Evolutionary conservation across 495 filamentous ascomycete species (phyloP), one percentile per base, ranked within the genome.

Genomic region (Bathelium albidoporum): DNA sequence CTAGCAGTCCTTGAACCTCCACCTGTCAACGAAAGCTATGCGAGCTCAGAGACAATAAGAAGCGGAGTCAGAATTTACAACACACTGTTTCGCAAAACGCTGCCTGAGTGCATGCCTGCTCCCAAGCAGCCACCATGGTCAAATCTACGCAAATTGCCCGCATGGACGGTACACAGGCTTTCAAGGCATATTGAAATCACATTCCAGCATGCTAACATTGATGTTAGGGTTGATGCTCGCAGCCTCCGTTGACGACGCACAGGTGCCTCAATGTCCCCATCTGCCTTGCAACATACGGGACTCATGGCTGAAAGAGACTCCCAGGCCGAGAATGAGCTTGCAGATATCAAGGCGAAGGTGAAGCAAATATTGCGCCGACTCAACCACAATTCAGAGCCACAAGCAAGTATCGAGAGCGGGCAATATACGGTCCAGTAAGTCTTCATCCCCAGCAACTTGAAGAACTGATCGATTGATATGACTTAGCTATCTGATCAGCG

Each of bases 181-280:
- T 58, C 11, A 28, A 10, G 26, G n/a, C n/a, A n/a, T n/a, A n/a
- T n/a, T n/a, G n/a, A n/a, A n/a, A n/a, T n/a, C n/a, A n/a, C n/a
- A n/a, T n/a, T n/a, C n/a, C n/a, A n/a, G n/a, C n/a, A n/a, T n/a
- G n/a, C n/a, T n/a, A n/a, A n/a, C n/a, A n/a, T n/a, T n/a, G n/a
- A n/a, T n/a, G n/a, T n/a, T 64, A 95, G 93, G 95, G 80, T 80
- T 97, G 62, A 89, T 95, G 82, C 83, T 98, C 62, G 92, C 90
- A 69, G 94, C 94, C 52, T 95, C 95, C 0, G 90, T 96, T 58
- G 94, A 98, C 75, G 90, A 96, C 75, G 87, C 88, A 71, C 85
- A 89, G 79, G 85, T 87, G 62, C 64, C 77, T 63, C 26, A 10
- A n/a, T 61, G 61, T 58, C 9, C 16, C 36, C 59, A 59, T 36